Percentiles rank a stretch among this genome's conserved stretches.
Evolutionary conservation across 768 basidiomycete genomes (phyloP).

Genomic region (Lyophyllum shimeji): DNA sequence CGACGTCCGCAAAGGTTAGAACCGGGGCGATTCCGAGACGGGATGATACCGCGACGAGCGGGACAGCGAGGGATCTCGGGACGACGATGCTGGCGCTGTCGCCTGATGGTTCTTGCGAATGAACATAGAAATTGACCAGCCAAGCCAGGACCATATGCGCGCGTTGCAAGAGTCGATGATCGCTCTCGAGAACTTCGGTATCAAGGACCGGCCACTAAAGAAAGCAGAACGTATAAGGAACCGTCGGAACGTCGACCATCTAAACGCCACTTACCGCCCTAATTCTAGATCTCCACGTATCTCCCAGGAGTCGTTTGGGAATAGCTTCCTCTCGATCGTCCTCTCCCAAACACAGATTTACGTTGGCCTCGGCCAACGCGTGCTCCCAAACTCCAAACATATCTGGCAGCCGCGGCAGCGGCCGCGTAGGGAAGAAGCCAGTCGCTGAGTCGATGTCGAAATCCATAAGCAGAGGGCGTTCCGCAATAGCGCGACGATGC

Average conservation of each 20-base stretch:
- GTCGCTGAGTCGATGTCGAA: conserved; percentile 63
- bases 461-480: conserved; percentile 38
- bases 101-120: conserved; percentile 59
- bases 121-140: conserved; percentile 88
- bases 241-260: conserved; percentile 5
- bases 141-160: conserved; percentile 90
- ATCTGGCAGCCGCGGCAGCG: conserved; percentile 53
- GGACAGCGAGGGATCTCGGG: conserved; percentile 75
- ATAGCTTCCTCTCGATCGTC: conserved; percentile 49
- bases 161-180: conserved; percentile 69
- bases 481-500: conserved; percentile 28
- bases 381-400: conserved; percentile 71
- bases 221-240: conserved; percentile 12
- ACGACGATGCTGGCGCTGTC: conserved; percentile 48
- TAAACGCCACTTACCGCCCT: conserved; percentile 50
- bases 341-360: conserved; percentile 55
- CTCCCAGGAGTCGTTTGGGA: conserved; percentile 52
- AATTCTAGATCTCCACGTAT: conserved; percentile 67
- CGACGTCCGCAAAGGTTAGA: conserved; percentile 93
- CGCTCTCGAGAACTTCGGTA: conserved; percentile 47
- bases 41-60: conserved; percentile 74
- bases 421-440: conserved; percentile 81
- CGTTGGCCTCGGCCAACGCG: conserved; percentile 54
- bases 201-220: conserved; percentile 72
- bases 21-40: conserved; percentile 87